Evolutionary conservation across 306 rosid genomes (phyloP).

Genomic region (Vigna unguiculata): DNA sequence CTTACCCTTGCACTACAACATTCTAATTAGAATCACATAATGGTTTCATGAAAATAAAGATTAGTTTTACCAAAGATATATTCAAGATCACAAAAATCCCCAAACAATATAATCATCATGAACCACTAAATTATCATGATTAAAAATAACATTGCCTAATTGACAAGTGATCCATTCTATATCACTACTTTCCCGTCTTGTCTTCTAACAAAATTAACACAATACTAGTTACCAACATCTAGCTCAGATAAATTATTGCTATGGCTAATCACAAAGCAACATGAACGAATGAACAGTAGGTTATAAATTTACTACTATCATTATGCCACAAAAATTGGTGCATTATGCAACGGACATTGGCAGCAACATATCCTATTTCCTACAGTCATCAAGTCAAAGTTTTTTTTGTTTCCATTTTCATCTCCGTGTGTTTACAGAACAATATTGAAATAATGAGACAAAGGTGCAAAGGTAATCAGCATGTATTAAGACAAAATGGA

Average conservation of each 20-base stretch:
- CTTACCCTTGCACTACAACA: not conserved
- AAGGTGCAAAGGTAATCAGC: not conserved
- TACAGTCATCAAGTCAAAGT: not conserved
- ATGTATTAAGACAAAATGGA: constrained; percentile 29
- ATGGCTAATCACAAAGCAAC: constrained; percentile 19
- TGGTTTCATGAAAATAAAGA: not conserved
- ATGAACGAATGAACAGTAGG: constrained; percentile 1
- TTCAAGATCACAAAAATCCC: constrained; percentile 5
- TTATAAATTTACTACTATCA: constrained; percentile 23
- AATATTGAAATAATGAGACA: constrained; percentile 1
- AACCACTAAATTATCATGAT: constrained; percentile 12
- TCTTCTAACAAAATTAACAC: not conserved
- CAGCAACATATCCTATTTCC: constrained; percentile 8
- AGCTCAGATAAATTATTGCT: constrained; percentile 18
- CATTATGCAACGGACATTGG: not conserved
- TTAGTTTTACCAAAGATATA: not conserved
- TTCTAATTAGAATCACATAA: not conserved
- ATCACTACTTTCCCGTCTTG: not conserved
- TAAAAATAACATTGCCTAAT: not conserved
- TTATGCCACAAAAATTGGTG: not conserved
- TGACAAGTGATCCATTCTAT: constrained; percentile 7
- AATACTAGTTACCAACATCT: constrained; percentile 20
- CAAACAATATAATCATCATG: constrained; percentile 9
- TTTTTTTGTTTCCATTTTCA: not conserved
- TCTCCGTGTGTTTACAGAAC: constrained; percentile 1